Conservation (phyloP, 495 filamentous ascomycete genomes). For the Astrocystis sublimbata region DNA sequence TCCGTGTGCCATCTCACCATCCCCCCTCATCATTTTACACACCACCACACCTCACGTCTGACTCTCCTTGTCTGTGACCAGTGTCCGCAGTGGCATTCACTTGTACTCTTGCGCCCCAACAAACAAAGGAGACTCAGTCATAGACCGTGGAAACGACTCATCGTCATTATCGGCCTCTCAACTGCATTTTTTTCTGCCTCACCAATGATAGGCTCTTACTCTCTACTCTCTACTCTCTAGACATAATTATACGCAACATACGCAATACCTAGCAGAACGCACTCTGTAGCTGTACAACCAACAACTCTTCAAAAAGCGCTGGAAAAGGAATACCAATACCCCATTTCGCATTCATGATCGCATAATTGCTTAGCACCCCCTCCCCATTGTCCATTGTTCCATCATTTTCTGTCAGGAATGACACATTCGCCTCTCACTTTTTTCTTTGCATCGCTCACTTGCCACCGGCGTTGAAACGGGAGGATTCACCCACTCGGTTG, state of each 20-base stretch:
- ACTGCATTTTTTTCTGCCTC: background rate
- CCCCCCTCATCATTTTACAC: background rate
- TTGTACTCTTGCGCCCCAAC: conserved; percentile 47
- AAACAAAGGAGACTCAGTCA: conserved; percentile 28
- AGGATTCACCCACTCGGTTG: conserved; percentile 26
- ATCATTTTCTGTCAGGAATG: conserved; percentile 3
- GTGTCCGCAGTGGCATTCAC: conserved; percentile 48
- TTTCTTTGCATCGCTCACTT: conserved; percentile 35
- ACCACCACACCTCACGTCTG: conserved; percentile 14
- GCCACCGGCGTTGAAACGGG: conserved; percentile 31
- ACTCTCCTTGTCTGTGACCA: conserved; percentile 29
- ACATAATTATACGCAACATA: background rate
- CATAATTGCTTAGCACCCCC: too few relatives aligned
- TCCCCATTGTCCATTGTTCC: background rate
- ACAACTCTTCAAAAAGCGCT: background rate
- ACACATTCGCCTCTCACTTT: conserved; percentile 33
- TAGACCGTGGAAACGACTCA: conserved; percentile 11
- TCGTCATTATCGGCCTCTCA: conserved; percentile 13
- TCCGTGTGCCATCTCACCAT: conserved; percentile 7
- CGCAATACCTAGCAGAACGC: background rate
- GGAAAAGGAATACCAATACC: background rate
- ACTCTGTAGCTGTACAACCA: background rate
- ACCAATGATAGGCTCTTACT: background rate
- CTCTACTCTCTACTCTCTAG: too few relatives aligned
- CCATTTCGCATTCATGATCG: conserved; percentile 4